Conservation (phyloP, 2,329 filamentous ascomycete genomes). For the Alternaria rosae region DNA sequence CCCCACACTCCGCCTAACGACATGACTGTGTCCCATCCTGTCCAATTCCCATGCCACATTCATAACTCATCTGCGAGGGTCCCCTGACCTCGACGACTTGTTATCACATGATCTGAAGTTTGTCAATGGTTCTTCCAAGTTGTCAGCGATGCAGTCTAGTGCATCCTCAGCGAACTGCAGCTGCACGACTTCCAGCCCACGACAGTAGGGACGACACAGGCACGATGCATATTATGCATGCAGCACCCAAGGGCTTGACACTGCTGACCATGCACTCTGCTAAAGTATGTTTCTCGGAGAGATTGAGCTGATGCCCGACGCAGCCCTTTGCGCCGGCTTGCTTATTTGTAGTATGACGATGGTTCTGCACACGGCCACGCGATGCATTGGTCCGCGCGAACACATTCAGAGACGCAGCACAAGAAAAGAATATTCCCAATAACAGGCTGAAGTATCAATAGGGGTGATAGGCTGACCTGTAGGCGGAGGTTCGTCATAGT, state of each 20-base stretch:
- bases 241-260: neutral
- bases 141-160: neutral
- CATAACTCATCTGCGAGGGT: neutral
- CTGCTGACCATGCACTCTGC: neutral
- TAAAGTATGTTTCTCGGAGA: neutral
- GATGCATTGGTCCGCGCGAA: neutral
- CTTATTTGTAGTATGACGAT: slow-evolving; percentile 3
- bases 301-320: neutral
- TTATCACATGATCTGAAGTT: neutral
- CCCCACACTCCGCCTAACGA: neutral
- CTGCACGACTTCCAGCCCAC: neutral
- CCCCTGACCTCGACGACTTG: neutral
- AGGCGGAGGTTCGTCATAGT: slow-evolving; percentile 4
- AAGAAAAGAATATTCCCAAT: neutral
- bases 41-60: neutral
- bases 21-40: neutral
- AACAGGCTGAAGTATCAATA: neutral
- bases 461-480: neutral
- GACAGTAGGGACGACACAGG: neutral
- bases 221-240: neutral
- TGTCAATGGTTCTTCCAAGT: neutral
- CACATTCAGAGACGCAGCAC: neutral
- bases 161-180: neutral
- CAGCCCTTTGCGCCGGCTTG: slow-evolving; percentile 1
- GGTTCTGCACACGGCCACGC: neutral